Evolutionary conservation across 768 basidiomycete species (phyloP).

Genomic region (Leucogyrophana mollusca): DNA sequence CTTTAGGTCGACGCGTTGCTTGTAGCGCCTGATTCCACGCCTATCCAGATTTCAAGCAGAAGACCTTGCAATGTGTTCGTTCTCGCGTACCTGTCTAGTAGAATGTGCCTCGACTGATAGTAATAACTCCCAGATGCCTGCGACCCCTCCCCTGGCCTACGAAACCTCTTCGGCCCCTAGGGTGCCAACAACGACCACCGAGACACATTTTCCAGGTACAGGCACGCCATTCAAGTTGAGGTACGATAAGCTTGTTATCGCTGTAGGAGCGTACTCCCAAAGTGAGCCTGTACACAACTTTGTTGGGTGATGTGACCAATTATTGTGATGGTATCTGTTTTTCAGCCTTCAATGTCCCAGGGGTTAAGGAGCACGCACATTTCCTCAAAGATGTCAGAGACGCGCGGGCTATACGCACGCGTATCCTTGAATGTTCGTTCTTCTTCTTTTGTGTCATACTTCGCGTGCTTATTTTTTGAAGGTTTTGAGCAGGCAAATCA

Average conservation of each 20-base stretch:
- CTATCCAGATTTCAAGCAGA: slow-evolving; percentile 55
- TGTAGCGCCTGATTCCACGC: slow-evolving; percentile 2
- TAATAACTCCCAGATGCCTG: slow-evolving; percentile 51
- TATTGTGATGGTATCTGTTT: slow-evolving; percentile 1
- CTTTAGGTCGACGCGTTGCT: neutral
- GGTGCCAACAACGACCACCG: slow-evolving; percentile 14
- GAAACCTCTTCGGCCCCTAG: slow-evolving; percentile 17
- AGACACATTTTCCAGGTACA: slow-evolving; percentile 16
- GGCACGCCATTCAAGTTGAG: slow-evolving; percentile 51
- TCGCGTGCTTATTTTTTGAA: slow-evolving; percentile 14
- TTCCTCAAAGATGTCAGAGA: slow-evolving; percentile 82
- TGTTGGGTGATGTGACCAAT: slow-evolving; percentile 6
- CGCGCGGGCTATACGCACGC: slow-evolving; percentile 65
- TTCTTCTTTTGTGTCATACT: neutral
- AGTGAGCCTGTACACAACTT: slow-evolving; percentile 42
- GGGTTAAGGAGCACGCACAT: slow-evolving; percentile 78
- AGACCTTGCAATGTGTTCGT: slow-evolving; percentile 59
- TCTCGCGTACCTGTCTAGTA: neutral
- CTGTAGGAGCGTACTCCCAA: slow-evolving; percentile 84
- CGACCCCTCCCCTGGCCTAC: slow-evolving; percentile 45
- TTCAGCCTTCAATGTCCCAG: slow-evolving; percentile 66
- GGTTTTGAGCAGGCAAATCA: slow-evolving; percentile 88
- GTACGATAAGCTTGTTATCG: slow-evolving; percentile 83
- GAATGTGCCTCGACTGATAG: neutral
- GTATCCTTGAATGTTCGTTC: slow-evolving; percentile 68